Evolutionary conservation across 139 green algal genomes (phyloP), one percentile per base, ranked within the genome.

Genomic region (Gonium pectorale): DNA sequence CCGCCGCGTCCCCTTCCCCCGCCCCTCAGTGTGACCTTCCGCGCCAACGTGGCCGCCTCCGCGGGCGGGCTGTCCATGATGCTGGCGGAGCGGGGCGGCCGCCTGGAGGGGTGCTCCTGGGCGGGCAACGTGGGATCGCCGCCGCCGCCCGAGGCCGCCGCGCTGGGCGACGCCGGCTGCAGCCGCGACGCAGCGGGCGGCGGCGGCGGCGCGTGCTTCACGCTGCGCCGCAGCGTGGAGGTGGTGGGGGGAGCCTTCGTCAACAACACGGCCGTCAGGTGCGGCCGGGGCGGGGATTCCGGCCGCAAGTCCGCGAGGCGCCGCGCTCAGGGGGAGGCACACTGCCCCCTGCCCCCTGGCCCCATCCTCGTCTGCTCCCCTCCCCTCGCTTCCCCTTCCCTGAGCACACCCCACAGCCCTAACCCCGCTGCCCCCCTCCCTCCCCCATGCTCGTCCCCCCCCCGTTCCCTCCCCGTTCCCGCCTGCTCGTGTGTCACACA

Each of bases 71-170:
- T 72, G 1, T 24, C 29, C n/a, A 37, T 72, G 31, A 44, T 69
- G 63, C n/a, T 68, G 41, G 68, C 40, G 68, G 68, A 77, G 41
- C 41, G 9, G 43, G 68, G 68, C 43, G 68, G 68, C 68, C 17
- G 1, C 68, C 0, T 77, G 9, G 7, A 13, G 4, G 29, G 7
- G 29, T 43, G 11, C 43, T n/a, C 11, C 29, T 41, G 41, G 29
- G 7, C 29, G 29, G 5, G 37, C 67, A 74, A 74, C 40, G 27
- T 37, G 40, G 67, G 40, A 40, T 15, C 11, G 41, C 67, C 67
- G 24, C 41, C 9, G 41, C 1, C 17, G 19, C 9, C 1, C 19
- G 62, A 21, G 31, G 26, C 27, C 26, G 40, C 8, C 40, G 29
- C 41, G 9, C 8, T 59, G 26, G 68, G 38, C 35, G 22, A 80